These are phyloP conservation scores for Inga laurina DNA, from an alignment of 306 rosid genomes.

Conservation along the genomic window DNA sequence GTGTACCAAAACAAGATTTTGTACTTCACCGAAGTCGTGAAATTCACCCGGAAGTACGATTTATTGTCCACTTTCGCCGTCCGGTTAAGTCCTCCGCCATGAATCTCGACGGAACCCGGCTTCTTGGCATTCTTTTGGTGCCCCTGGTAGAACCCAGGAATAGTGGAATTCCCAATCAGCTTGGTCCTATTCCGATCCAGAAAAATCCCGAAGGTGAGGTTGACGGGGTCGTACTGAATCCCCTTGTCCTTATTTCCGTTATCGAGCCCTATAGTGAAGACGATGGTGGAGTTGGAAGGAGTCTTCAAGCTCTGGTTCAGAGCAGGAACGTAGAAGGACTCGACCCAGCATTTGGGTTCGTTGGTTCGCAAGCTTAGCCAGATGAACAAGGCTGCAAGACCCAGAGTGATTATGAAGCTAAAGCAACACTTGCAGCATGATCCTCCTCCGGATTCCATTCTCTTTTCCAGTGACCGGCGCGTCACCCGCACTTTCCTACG, in stretches of 20 bases:
- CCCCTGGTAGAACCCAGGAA: slow-evolving; percentile 66
- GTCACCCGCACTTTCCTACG: not conserved
- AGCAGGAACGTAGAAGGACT: slow-evolving; percentile 59
- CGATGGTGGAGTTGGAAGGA: slow-evolving; percentile 39
- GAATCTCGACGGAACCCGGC: not conserved
- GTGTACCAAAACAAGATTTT: slow-evolving; percentile 71
- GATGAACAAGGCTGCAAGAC: slow-evolving; percentile 45
- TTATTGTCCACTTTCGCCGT: slow-evolving; percentile 23
- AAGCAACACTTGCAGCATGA: slow-evolving; percentile 40
- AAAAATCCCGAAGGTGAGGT: slow-evolving; percentile 34
- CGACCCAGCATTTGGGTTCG: slow-evolving; percentile 56
- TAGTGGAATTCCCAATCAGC: slow-evolving; percentile 30
- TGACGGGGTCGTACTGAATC: slow-evolving; percentile 58
- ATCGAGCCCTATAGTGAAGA: slow-evolving; percentile 35
- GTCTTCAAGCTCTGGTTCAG: slow-evolving; percentile 57
- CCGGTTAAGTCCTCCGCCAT: slow-evolving; percentile 31
- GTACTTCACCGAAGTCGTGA: slow-evolving; percentile 67
- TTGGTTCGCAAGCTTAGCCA: slow-evolving; percentile 56
- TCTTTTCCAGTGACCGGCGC: slow-evolving; percentile 19
- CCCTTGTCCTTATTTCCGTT: slow-evolving; percentile 81
- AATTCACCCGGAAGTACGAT: slow-evolving; percentile 50
- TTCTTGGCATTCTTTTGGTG: slow-evolving; percentile 62
- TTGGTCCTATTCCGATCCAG: slow-evolving; percentile 14
- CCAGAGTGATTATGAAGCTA: slow-evolving; percentile 33
- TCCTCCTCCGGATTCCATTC: not conserved